Evolutionary conservation across 1,139 yeast genomes (phyloP).

Genomic region (Zygotorulaspora mrakii): DNA sequence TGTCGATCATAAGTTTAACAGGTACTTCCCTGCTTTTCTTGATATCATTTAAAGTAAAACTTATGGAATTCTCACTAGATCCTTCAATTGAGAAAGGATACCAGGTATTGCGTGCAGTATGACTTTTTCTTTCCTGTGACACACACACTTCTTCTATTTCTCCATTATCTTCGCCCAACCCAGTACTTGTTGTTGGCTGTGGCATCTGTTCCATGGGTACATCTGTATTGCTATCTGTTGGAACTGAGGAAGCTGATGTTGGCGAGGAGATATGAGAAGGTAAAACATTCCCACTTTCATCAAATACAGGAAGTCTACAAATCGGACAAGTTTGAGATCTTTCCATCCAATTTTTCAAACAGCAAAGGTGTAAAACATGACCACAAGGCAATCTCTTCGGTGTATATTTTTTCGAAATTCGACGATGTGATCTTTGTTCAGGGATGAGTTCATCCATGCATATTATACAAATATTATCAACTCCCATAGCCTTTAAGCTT

Average conservation of each 20-base stretch:
- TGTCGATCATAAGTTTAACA: constrained; percentile 10
- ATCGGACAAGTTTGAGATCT: constrained; percentile 90
- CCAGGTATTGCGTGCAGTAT: constrained; percentile 14
- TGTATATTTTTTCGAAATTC: constrained; percentile 22
- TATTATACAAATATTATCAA: constrained; percentile 46
- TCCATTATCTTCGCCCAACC: too few species aligned
- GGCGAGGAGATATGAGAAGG: constrained; percentile 7
- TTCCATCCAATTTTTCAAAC: constrained; percentile 90
- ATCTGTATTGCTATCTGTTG: constrained; percentile 4
- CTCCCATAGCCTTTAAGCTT: constrained; percentile 53
- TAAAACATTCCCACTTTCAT: constrained; percentile 26
- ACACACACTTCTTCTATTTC: constrained; percentile 1
- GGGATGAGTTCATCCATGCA: constrained; percentile 36
- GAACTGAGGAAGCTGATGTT: constrained; percentile 8
- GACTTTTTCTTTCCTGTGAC: constrained; percentile 9
- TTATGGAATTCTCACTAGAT: constrained; percentile 9
- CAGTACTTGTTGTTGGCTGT: constrained; percentile 2
- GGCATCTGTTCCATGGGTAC: constrained; percentile 6
- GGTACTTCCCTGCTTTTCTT: constrained; percentile 8
- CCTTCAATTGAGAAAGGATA: constrained; percentile 20
- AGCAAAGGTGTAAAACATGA: constrained; percentile 85
- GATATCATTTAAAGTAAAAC: constrained; percentile 13
- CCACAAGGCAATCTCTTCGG: constrained; percentile 82
- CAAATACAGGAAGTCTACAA: constrained; percentile 72
- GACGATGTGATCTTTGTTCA: constrained; percentile 9